Conservation (phyloP, 2,329 filamentous ascomycete genomes). For the Corinectria fuckeliana region DNA sequence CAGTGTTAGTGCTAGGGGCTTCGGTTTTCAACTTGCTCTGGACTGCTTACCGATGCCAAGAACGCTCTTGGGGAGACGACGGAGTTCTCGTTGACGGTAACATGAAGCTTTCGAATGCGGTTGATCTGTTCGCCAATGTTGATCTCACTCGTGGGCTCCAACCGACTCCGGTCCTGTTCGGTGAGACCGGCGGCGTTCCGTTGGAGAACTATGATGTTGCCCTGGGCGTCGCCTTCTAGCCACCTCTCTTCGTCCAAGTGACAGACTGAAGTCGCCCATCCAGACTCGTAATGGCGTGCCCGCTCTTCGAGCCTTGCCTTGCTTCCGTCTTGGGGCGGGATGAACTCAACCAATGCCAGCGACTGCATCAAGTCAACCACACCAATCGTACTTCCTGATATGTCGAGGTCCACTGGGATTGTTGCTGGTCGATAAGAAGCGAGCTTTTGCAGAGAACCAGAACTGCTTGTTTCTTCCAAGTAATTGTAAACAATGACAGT, state of each 20-base stretch:
- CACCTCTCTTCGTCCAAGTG: slow-evolving; percentile 76
- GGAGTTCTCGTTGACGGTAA: slow-evolving; percentile 68
- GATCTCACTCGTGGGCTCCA: slow-evolving; percentile 81
- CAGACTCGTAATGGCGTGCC: slow-evolving; percentile 79
- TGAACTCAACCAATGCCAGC: slow-evolving; percentile 77
- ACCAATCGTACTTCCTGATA: slow-evolving; percentile 77
- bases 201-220: slow-evolving; percentile 83
- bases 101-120: slow-evolving; percentile 76
- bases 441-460: slow-evolving; percentile 69
- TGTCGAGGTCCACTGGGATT: slow-evolving; percentile 79
- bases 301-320: slow-evolving; percentile 72
- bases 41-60: slow-evolving; percentile 77
- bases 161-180: slow-evolving; percentile 71
- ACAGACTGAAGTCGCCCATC: slow-evolving; percentile 82
- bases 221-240: slow-evolving; percentile 84
- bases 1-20: slow-evolving; percentile 19
- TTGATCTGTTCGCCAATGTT: slow-evolving; percentile 94
- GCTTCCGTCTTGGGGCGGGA: slow-evolving; percentile 61
- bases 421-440: slow-evolving; percentile 83
- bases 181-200: slow-evolving; percentile 76
- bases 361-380: slow-evolving; percentile 96
- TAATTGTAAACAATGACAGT: slow-evolving; percentile 72
- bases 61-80: slow-evolving; percentile 84
- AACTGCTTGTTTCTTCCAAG: slow-evolving; percentile 60
- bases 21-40: background rate